phyloP scores from a whole-genome alignment of 2,329 filamentous ascomycete species.

The Meredithiella fracta region DNA sequence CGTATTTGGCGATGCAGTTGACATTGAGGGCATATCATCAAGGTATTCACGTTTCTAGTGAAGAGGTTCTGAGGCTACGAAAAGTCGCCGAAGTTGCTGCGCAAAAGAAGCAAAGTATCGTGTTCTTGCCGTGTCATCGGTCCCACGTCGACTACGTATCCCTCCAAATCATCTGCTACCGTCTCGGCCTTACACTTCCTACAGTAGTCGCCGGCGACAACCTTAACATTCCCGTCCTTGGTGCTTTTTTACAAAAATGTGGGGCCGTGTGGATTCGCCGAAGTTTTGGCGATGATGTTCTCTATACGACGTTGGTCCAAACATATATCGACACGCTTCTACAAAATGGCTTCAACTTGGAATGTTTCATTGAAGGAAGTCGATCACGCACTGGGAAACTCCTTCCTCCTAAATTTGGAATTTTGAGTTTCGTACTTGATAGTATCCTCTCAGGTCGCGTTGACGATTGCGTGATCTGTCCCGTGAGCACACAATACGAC shows the following conservation, averaged over 20 bases:
- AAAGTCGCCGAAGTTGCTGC: constrained; percentile 69
- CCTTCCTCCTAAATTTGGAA: constrained; percentile 86
- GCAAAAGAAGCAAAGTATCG: constrained; percentile 81
- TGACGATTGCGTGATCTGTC: constrained; percentile 81
- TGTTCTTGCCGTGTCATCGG: constrained; percentile 86
- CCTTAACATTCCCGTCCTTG: constrained; percentile 81
- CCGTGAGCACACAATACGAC: constrained; percentile 94
- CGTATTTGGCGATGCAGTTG: constrained; percentile 76
- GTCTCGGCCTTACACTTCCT: constrained; percentile 72
- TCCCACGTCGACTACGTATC: constrained; percentile 96
- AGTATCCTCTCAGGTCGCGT: constrained; percentile 77
- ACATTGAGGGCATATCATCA: constrained; percentile 89
- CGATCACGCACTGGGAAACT: constrained; percentile 87
- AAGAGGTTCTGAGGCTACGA: constrained; percentile 72
- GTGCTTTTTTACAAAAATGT: constrained; percentile 83
- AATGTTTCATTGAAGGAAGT: constrained; percentile 95
- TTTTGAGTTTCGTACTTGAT: constrained; percentile 79
- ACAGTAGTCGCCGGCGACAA: constrained; percentile 94
- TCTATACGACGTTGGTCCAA: constrained; percentile 89
- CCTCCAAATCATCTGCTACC: constrained; percentile 87
- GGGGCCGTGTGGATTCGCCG: constrained; percentile 93
- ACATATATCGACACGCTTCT: constrained; percentile 87
- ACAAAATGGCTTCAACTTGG: constrained; percentile 81
- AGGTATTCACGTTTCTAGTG: constrained; percentile 88
- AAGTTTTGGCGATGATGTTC: constrained; percentile 76